These are phyloP conservation scores for Xylaria cubensis DNA, from an alignment of 495 filamentous ascomycete species.

Conservation along the genomic window DNA sequence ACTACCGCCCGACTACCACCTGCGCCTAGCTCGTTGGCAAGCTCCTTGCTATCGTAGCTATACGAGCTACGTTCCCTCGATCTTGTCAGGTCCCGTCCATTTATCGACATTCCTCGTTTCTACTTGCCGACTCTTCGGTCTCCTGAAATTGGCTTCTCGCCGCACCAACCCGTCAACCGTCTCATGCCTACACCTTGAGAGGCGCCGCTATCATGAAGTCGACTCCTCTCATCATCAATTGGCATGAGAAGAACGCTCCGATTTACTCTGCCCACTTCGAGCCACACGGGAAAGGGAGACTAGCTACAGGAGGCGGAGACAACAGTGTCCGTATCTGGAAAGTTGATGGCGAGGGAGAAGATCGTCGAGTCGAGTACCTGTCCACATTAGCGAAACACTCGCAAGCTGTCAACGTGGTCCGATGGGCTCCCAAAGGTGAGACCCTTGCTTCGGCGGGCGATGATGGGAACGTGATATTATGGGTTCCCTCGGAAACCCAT, in stretches of 20 bases:
- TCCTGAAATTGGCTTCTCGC: background rate
- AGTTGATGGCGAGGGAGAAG: constrained; percentile 84
- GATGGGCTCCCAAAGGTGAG: constrained; percentile 93
- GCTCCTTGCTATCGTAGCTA: background rate
- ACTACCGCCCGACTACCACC: background rate
- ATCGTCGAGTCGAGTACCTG: constrained; percentile 85
- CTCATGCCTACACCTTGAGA: constrained; percentile 32
- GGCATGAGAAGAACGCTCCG: constrained; percentile 94
- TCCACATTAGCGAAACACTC: constrained; percentile 92
- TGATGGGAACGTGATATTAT: constrained; percentile 94
- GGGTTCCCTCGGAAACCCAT: constrained; percentile 83
- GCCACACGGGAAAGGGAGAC: constrained; percentile 86
- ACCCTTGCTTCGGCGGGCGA: constrained; percentile 94
- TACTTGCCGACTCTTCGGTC: background rate
- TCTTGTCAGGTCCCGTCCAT: background rate
- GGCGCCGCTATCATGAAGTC: constrained; percentile 75
- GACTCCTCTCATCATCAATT: constrained; percentile 87
- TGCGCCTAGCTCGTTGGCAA: background rate
- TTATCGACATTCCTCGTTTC: background rate
- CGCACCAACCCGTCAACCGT: constrained; percentile 14
- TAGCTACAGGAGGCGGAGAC: constrained; percentile 95
- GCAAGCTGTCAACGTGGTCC: constrained; percentile 97
- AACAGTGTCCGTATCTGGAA: constrained; percentile 98
- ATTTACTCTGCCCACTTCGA: constrained; percentile 98
- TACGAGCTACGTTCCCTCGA: background rate